Conservation (phyloP, 495 filamentous ascomycete species). For the Penicillium parvum region DNA sequence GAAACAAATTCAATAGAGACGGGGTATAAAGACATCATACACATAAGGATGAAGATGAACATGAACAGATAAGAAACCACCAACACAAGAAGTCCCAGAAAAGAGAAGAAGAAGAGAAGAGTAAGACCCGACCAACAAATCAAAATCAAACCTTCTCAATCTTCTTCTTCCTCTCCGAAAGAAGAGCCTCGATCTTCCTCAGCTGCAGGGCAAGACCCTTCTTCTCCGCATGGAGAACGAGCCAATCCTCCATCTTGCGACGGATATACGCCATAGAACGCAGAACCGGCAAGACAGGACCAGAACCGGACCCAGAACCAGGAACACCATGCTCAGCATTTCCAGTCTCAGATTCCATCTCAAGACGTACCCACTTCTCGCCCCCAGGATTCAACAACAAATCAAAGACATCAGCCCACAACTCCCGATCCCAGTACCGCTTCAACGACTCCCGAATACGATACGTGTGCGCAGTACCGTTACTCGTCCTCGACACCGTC, state of each 20-base stretch:
- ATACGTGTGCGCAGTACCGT: slow-evolving; percentile 46
- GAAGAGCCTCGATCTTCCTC: slow-evolving; percentile 59
- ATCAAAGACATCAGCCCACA: slow-evolving; percentile 83
- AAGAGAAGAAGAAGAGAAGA: not conserved
- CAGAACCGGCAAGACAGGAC: slow-evolving; percentile 56
- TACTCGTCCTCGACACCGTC: slow-evolving; percentile 42
- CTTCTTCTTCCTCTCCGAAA: slow-evolving; percentile 63
- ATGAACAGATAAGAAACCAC: not conserved
- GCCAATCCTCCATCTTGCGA: slow-evolving; percentile 79
- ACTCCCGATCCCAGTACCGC: slow-evolving; percentile 89
- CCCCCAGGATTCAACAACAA: slow-evolving; percentile 74
- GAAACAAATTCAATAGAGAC: no score
- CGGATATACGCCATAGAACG: slow-evolving; percentile 61
- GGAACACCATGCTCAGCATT: slow-evolving; percentile 45
- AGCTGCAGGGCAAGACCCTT: slow-evolving; percentile 57
- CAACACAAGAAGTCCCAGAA: not conserved
- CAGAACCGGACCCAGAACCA: not conserved
- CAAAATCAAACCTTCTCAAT: slow-evolving; percentile 28
- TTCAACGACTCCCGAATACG: slow-evolving; percentile 74
- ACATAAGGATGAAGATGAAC: not conserved
- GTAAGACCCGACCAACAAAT: slow-evolving; percentile 4
- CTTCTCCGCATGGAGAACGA: slow-evolving; percentile 77
- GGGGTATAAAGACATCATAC: no score
- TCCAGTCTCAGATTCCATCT: slow-evolving; percentile 41
- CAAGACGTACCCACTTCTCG: slow-evolving; percentile 32